These are phyloP conservation scores for Cunninghamia lanceolata DNA, from an alignment of 75 land plant genomes.

Conservation along the genomic window DNA sequence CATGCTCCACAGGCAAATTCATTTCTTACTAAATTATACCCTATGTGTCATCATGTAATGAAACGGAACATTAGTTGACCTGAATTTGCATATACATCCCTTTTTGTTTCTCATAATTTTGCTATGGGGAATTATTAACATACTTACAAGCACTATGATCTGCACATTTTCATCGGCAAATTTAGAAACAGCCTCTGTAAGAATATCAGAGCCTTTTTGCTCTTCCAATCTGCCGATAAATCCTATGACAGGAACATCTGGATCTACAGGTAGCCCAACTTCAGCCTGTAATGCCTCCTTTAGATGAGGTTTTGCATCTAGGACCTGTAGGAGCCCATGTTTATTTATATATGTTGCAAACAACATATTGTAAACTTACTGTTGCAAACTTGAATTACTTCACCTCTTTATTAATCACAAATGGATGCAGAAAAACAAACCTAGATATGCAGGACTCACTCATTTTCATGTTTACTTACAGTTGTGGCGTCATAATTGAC, in stretches of 20 bases:
- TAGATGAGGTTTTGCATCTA: constrained; percentile 64
- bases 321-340: constrained; percentile 42
- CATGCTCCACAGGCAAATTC: not conserved
- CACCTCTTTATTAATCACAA: not conserved
- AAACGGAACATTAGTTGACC: not conserved
- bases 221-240: constrained; percentile 96
- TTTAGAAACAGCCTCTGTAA: constrained; percentile 70
- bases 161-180: constrained; percentile 71
- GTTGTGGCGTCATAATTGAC: constrained; percentile 72
- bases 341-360: not conserved
- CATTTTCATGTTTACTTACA: constrained; percentile 38
- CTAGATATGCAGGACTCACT: not conserved
- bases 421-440: not conserved
- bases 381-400: not conserved
- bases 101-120: not conserved
- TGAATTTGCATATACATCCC: not conserved
- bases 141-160: constrained; percentile 74
- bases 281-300: constrained; percentile 95
- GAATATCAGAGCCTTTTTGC: constrained; percentile 95
- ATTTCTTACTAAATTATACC: not conserved
- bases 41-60: not conserved
- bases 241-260: constrained; percentile 68
- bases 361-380: not conserved
- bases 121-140: not conserved
- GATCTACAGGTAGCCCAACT: constrained; percentile 78